Evolutionary conservation across 1,284 basidiomycete genomes (phyloP).

Genomic region (Clitocybe nebularis): DNA sequence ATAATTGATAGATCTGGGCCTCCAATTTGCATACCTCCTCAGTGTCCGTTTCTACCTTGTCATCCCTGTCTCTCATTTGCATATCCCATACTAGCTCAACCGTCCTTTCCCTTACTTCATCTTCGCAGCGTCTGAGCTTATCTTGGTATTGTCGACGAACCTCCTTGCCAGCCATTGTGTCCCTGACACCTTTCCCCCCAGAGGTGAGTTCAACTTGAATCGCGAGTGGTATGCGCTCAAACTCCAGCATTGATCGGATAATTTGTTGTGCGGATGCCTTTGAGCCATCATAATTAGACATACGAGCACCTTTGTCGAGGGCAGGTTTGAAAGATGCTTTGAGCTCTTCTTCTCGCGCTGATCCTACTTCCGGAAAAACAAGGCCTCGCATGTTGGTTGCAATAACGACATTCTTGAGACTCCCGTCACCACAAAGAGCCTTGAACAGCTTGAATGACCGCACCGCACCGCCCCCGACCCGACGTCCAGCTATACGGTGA

Average conservation of each 20-base stretch:
- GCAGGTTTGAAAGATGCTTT: slow-evolving; percentile 1
- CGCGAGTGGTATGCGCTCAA: not conserved
- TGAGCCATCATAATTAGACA: not conserved
- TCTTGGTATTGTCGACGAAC: too few species aligned
- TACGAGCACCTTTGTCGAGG: not conserved
- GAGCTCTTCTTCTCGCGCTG: slow-evolving; percentile 7
- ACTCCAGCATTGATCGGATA: not conserved
- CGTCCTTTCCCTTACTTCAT: too few species aligned
- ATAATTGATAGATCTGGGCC: too few species aligned
- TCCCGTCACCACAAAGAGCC: slow-evolving; percentile 14
- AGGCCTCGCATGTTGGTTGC: slow-evolving; percentile 17
- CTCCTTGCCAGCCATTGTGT: too few species aligned
- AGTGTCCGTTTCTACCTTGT: too few species aligned
- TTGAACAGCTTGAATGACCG: slow-evolving; percentile 16
- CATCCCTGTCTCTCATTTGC: too few species aligned
- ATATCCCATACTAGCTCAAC: too few species aligned
- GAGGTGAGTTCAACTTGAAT: not conserved
- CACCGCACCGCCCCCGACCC: slow-evolving; percentile 12
- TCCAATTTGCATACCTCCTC: too few species aligned
- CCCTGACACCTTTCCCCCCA: not conserved
- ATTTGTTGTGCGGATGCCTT: not conserved
- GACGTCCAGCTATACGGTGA: not conserved
- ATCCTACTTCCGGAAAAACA: slow-evolving; percentile 4
- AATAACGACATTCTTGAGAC: slow-evolving; percentile 15
- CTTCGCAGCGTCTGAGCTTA: too few species aligned